Conservation (phyloP, 2,329 filamentous ascomycete genomes). For the Incumbomyces delicatus region DNA sequence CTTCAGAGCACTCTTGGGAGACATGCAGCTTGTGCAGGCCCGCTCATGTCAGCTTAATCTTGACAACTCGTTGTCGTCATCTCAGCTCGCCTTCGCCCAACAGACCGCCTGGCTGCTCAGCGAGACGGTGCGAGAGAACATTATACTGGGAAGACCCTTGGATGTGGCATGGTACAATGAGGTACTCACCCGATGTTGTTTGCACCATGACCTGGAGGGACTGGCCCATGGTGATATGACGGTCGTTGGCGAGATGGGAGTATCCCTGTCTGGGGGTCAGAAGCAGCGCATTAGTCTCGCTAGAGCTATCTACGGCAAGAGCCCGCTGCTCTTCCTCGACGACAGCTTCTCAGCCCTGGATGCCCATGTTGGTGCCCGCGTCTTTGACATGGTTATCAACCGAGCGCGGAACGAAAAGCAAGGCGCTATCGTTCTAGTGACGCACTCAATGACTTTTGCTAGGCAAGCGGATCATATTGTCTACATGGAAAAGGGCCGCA, state of each 20-base stretch:
- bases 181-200: conserved; percentile 17
- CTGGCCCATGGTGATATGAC: conserved; percentile 32
- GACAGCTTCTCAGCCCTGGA: conserved; percentile 35
- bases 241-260: conserved; percentile 36
- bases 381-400: conserved; percentile 26
- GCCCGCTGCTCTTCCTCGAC: conserved; percentile 34
- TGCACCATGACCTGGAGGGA: conserved; percentile 17
- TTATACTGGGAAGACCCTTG: conserved; percentile 12
- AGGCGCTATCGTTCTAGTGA: conserved; percentile 22
- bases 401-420: conserved; percentile 21
- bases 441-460: conserved; percentile 26
- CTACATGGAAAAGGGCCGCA: conserved; percentile 28
- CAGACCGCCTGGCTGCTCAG: conserved; percentile 20
- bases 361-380: conserved; percentile 25
- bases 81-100: conserved; percentile 3
- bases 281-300: conserved; percentile 28
- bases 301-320: conserved; percentile 33
- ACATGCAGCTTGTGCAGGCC: conserved; percentile 13
- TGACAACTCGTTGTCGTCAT: too few species aligned
- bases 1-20: conserved; percentile 14
- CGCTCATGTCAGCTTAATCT: conserved; percentile 7
- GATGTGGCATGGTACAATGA: conserved; percentile 15
- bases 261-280: conserved; percentile 40
- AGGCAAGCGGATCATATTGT: conserved; percentile 34
- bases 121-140: conserved; percentile 15